Evolutionary conservation across 495 filamentous ascomycete species (phyloP), one percentile per base, ranked within the genome.

Genomic region (Penicillium silybi): DNA sequence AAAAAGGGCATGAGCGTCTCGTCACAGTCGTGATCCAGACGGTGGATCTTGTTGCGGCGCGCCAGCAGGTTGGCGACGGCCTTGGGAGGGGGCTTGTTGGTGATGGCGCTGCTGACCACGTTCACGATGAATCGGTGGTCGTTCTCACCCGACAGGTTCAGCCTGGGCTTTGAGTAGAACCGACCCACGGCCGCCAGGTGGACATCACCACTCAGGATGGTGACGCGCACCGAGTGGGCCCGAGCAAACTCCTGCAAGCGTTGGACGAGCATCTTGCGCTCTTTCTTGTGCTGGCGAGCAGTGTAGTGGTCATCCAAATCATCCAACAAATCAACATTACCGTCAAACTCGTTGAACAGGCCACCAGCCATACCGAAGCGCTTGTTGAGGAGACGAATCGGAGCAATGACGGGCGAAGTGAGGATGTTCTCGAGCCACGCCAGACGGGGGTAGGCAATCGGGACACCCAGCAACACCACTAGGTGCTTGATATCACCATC

Each of bases 221-320:
- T 89, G 48, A 93, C 79, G 27, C 92, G 89, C 19, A 92, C 75
- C 11, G 81, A 85, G 72, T 88, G 83, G 52, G 82, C 74, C 42
- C 83, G 77, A 32, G 87, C 79, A 34, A 96, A 69, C 18, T 75
- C 70, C 64, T 97, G 91, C 19, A 96, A 79, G 20, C 86, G 80
- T 39, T 84, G 77, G 27, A 96, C 66, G 22, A 97, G 76, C 26
- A 76, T 70, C 53, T 84, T 85, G 40, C 92, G 85, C 74, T 97
- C 92, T 38, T 81, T 79, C 67, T 96, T 97, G 76, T 97, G 92
- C 48, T 89, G 89, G 26, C 84, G 82, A 11, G 92, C 90, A 23
- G 90, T 95, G 72, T 96, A 96, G 64, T 97, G 92, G 64, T 96
- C 92, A 63, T 96, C 92, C 16, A 97, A 76, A 59, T 97, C 92